A percentile compares a stretch with the other conserved stretches of the same genome.
Conservation (phyloP, 2,329 filamentous ascomycete species). For the Ceratocystis harringtonii region DNA sequence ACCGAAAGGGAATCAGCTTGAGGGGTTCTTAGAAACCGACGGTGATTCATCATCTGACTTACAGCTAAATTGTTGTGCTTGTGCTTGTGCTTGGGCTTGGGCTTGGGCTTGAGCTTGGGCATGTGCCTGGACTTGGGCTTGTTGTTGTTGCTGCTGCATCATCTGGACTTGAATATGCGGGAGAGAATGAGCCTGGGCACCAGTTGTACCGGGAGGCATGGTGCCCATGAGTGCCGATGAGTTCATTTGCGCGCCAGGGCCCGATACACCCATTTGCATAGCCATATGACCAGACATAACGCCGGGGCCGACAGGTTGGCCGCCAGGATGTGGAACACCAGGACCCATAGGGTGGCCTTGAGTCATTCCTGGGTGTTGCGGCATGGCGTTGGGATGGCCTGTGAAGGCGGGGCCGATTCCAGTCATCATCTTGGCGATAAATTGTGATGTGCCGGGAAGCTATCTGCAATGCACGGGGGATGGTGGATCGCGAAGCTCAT, state of each 20-base stretch:
- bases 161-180: conserved; percentile 51
- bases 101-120: neutral
- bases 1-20: no score
- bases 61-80: conserved; percentile 14
- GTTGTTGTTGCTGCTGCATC: conserved; percentile 37
- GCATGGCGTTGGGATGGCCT: conserved; percentile 57
- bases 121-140: neutral
- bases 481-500: neutral
- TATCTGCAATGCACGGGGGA: neutral
- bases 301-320: conserved; percentile 45
- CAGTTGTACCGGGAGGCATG: conserved; percentile 53
- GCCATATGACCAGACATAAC: conserved; percentile 50
- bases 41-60: neutral
- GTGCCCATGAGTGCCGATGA: conserved; percentile 58
- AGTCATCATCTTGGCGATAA: conserved; percentile 47
- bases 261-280: conserved; percentile 56
- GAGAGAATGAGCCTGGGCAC: conserved; percentile 52
- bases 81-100: conserved; percentile 26
- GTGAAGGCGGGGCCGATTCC: conserved; percentile 48
- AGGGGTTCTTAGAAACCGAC: no score
- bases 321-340: conserved; percentile 52
- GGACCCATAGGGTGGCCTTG: conserved; percentile 46
- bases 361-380: conserved; percentile 51
- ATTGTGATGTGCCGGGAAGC: conserved; percentile 5
- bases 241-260: conserved; percentile 54